Evolutionary conservation across 495 filamentous ascomycete genomes (phyloP), one percentile per base, ranked within the genome.

Genomic region (Hyaloscypha bicolor): DNA sequence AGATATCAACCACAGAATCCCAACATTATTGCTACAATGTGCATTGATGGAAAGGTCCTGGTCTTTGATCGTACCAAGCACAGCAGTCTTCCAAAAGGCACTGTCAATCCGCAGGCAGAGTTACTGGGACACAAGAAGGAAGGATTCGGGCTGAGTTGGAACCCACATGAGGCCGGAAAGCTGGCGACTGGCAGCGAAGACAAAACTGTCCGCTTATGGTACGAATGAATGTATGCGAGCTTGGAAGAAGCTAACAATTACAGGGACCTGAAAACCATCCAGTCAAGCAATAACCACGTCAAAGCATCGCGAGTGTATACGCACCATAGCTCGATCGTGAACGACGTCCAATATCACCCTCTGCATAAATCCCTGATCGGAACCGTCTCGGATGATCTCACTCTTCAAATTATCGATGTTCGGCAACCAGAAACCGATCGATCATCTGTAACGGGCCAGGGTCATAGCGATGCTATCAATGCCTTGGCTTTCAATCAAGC

Each of bases 1-100:
- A 88, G 96, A 65, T 97, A 98, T 77, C 93, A 96, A 78, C 96
- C 95, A 16, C 94, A 98, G 76, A 99, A 99, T 70, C 95, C 95
- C 9, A 91, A 99, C 71, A 87, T 99, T 62, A 97, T 99, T 70
- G 96, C 95, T 21, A 97, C 96, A 2, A 90, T 97, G 84, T 92
- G 92, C 32, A 87, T 90, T 12, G 93, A 97, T 77, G 91, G 91
- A 51, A 88, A 86, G 69, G 90, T 97, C 32, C 85, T 97, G 79
- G 88, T 99, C 67, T 99, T 93, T 79, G 96, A 99, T 79, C 88
- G 93, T 66, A 96, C 96, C 59, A 98, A 97, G 83, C 96, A 98
- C 73, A 89, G 84, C 57, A 88, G 86, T 72, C 80, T 83, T 61
- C 91, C 88, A 6, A 88, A 87, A 22, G 90, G 88, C 60, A 85